Conservation (phyloP, 2,329 filamentous ascomycete genomes). For the Akanthomyces uredinophilus region DNA sequence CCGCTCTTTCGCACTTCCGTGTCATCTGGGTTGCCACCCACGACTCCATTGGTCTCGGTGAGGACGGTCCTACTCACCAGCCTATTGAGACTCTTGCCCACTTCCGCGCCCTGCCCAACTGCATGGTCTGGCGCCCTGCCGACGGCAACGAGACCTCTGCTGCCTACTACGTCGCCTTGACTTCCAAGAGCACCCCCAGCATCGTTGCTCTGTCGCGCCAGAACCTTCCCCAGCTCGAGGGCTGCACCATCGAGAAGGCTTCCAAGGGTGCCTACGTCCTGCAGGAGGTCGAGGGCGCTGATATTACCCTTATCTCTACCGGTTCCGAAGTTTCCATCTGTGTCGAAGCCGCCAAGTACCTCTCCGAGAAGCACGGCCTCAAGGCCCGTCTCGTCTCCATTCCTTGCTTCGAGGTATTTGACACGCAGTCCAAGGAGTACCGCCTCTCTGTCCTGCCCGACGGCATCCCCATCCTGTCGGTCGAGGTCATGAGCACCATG, state of each 20-base stretch:
- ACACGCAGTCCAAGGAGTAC: slow-evolving; percentile 91
- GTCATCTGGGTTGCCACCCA: slow-evolving; percentile 95
- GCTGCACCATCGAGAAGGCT: slow-evolving; percentile 81
- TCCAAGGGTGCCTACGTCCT: slow-evolving; percentile 94
- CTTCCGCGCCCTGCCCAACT: slow-evolving; percentile 98
- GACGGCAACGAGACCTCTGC: slow-evolving; percentile 98
- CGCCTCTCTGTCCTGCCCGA: slow-evolving; percentile 87
- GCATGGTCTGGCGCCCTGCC: slow-evolving; percentile 98
- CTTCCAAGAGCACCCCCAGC: slow-evolving; percentile 81
- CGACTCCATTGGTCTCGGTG: slow-evolving; percentile 98
- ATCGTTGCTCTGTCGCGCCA: slow-evolving; percentile 94
- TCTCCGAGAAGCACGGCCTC: slow-evolving; percentile 83
- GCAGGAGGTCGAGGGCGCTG: slow-evolving; percentile 76
- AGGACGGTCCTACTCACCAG: slow-evolving; percentile 98
- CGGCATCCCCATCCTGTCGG: slow-evolving; percentile 84
- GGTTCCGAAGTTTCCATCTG: slow-evolving; percentile 94
- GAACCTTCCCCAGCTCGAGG: slow-evolving; percentile 96
- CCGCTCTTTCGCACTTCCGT: slow-evolving; percentile 83
- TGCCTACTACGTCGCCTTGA: slow-evolving; percentile 93
- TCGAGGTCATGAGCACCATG: slow-evolving; percentile 95
- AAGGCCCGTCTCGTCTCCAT: slow-evolving; percentile 90
- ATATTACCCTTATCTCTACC: slow-evolving; percentile 87
- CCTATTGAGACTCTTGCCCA: slow-evolving; percentile 97
- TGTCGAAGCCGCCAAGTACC: slow-evolving; percentile 85
- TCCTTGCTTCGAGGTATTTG: slow-evolving; percentile 96